These are phyloP conservation scores for Excoecaria agallocha DNA, from an alignment of 345 rosid genomes.

Conservation along the genomic window DNA sequence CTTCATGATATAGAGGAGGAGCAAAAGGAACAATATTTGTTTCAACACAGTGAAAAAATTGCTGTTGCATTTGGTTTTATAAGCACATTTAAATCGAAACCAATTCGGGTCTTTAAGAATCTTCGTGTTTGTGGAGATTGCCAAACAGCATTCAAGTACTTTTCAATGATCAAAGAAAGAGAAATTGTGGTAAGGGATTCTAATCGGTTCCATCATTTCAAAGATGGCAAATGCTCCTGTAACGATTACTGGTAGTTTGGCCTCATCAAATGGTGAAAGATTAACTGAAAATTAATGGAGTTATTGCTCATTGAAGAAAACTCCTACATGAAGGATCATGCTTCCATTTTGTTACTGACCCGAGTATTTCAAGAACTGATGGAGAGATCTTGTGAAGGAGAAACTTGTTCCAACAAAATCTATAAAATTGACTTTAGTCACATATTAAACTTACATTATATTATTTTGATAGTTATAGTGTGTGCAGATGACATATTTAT, in stretches of 20 bases:
- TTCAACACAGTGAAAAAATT: slow-evolving; percentile 78
- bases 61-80: slow-evolving; percentile 72
- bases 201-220: slow-evolving; percentile 74
- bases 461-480: too few relatives aligned
- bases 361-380: too few relatives aligned
- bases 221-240: slow-evolving; percentile 74
- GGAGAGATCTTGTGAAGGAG: too few relatives aligned
- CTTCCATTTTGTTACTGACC: too few relatives aligned
- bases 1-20: slow-evolving; percentile 69
- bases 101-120: slow-evolving; percentile 67
- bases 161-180: slow-evolving; percentile 48
- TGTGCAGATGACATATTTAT: too few relatives aligned
- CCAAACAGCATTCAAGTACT: slow-evolving; percentile 65
- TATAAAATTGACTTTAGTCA: too few relatives aligned
- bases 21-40: slow-evolving; percentile 54
- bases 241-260: slow-evolving; percentile 59
- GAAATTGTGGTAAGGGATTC: slow-evolving; percentile 72
- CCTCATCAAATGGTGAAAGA: background rate
- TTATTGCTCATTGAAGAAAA: too few relatives aligned
- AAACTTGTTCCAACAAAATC: too few relatives aligned
- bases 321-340: too few relatives aligned
- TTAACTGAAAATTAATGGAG: too few relatives aligned
- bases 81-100: slow-evolving; percentile 46
- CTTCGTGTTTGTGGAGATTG: slow-evolving; percentile 71
- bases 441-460: too few relatives aligned